Evolutionary conservation across 192 early-diverging fungal species (phyloP).

Genomic region (Coemansia sp.): DNA sequence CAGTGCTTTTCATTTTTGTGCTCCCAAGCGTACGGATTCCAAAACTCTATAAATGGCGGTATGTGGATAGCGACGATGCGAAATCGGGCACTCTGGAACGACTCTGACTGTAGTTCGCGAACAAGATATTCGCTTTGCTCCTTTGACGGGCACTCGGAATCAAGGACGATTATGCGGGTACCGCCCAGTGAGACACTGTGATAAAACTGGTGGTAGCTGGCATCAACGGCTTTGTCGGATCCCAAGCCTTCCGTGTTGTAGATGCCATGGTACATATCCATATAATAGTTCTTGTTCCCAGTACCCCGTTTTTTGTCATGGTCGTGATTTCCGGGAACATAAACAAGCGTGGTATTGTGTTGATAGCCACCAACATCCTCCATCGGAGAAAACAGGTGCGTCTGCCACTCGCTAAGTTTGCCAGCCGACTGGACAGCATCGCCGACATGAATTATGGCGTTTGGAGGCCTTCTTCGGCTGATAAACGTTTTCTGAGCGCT

Average conservation of each 20-base stretch:
- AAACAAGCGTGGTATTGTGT: constrained; percentile 63
- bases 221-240: constrained; percentile 13
- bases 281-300: constrained; percentile 55
- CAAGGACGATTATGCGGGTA: constrained; percentile 67
- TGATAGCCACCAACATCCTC: constrained; percentile 56
- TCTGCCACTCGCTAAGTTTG: constrained; percentile 68
- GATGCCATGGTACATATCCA: constrained; percentile 51
- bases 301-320: constrained; percentile 56
- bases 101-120: constrained; percentile 58
- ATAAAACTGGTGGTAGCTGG: constrained; percentile 40
- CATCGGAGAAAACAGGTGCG: constrained; percentile 65
- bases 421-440: constrained; percentile 64
- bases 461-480: constrained; percentile 8
- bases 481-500: neutral
- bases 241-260: constrained; percentile 15
- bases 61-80: constrained; percentile 70
- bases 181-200: constrained; percentile 56
- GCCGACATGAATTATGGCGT: constrained; percentile 68
- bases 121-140: constrained; percentile 66
- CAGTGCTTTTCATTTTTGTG: constrained; percentile 67
- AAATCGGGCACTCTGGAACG: constrained; percentile 58
- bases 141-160: constrained; percentile 62
- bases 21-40: constrained; percentile 70
- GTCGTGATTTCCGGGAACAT: constrained; percentile 77
- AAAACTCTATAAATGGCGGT: constrained; percentile 74